Base-by-base conservation (phyloP, 2,329 filamentous ascomycete species). In the Colletotrichum brevisporum region DNA sequence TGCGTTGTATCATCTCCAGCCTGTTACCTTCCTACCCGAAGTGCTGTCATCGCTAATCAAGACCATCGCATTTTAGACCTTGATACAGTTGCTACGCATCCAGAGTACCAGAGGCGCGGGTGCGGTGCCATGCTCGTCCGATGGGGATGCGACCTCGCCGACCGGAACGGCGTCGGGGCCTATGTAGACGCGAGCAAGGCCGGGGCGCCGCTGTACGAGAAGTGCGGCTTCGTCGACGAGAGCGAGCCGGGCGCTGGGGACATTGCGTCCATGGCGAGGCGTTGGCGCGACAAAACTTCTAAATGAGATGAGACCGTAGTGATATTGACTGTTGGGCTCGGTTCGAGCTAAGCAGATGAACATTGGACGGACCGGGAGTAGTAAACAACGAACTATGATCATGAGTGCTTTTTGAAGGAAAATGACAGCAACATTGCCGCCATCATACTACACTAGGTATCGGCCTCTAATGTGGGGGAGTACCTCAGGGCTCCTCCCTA, bases 31-130 rank as follows among this genome's bases (percentile, higher is more conserved):
- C 27, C 8, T 9, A 31, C 8, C 27, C 5, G 27, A 9, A 6
- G 4, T 31, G 21, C 21, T 13, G 10, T n/a, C 26, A 10, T 13
- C 47, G 6, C 16, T 24, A 21, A n/a, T 9, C 12, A 10, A 9
- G 39, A 6, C 10, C 5, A 50, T 5, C 6, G 2, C 3, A 50
- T 16, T 6, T 21, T 12, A 69, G 74, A 76, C 58, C 70, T 76
- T 1, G 75, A 76, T 45, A 76, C 74, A 0, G 36, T 76, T 2
- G 75, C 58, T 2, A 76, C 75, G 0, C 75, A 75, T 31, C 75
- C 74, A 0, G 73, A 75, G 1, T 76, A 76, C 13, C 75, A 75
- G 45, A 68, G 75, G 2, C 71, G 70, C n/a, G 75, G 75, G 13
- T 70, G 69, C 4, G 74, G 74, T 1, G 75, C 72, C 2, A 71